Evolutionary conservation across 208 protist genomes (phyloP).

Genomic region (Crithidia fasciculata): DNA sequence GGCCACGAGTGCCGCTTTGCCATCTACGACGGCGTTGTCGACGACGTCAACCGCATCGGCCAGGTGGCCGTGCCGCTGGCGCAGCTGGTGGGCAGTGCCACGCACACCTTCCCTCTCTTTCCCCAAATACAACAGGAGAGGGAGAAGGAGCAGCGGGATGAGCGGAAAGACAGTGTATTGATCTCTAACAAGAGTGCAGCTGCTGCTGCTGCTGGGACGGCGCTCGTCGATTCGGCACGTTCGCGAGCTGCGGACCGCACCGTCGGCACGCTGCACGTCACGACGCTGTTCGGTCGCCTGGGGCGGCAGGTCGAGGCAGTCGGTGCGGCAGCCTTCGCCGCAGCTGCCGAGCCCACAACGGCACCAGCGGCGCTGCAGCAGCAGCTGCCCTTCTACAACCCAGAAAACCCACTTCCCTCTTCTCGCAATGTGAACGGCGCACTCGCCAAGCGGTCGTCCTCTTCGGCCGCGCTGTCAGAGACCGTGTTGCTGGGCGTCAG

Average conservation of each 20-base stretch:
- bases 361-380: background rate
- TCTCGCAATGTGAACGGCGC: no score
- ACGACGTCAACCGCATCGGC: constrained; percentile 76
- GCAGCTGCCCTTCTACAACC: constrained; percentile 30
- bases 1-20: constrained; percentile 38
- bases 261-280: constrained; percentile 12
- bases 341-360: no score
- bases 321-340: background rate
- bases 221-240: background rate
- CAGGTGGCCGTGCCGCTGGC: constrained; percentile 59
- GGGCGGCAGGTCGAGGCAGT: constrained; percentile 6
- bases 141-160: background rate
- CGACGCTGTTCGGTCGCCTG: constrained; percentile 23
- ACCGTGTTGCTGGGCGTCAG: constrained; percentile 65
- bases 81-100: constrained; percentile 56
- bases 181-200: no score
- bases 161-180: background rate
- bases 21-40: constrained; percentile 81
- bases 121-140: background rate
- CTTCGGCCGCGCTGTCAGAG: background rate
- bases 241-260: constrained; percentile 11
- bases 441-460: background rate
- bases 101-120: constrained; percentile 47
- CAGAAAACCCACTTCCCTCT: background rate
- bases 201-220: background rate